These are phyloP conservation scores for Ceratobasidium sp. DNA, from an alignment of 1,284 basidiomycete species.

Conservation along the genomic window DNA sequence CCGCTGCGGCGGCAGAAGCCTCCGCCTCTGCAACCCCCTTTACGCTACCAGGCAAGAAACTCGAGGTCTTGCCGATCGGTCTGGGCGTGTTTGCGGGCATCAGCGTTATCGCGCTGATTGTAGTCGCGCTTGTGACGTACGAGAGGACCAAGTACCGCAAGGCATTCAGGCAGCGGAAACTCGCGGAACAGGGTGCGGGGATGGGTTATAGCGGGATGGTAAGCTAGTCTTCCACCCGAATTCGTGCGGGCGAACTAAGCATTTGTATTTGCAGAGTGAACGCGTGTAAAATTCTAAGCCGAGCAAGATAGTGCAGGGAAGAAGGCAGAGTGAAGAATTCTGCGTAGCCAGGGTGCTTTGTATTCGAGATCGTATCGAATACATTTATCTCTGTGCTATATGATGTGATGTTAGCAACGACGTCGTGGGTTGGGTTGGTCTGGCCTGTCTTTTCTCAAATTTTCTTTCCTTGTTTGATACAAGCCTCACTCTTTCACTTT, in stretches of 20 bases:
- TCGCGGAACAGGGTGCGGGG: conserved; percentile 66
- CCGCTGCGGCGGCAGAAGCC: conserved; percentile 47
- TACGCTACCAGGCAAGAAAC: conserved; percentile 69
- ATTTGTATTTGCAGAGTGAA: conserved; percentile 13
- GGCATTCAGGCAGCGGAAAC: conserved; percentile 76
- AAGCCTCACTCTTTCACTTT: conserved; percentile 18
- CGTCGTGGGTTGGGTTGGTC: neutral
- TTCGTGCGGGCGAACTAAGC: neutral
- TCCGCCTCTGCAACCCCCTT: conserved; percentile 58
- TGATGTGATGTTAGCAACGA: conserved; percentile 1
- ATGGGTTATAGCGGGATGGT: conserved; percentile 70
- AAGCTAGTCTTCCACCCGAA: conserved; percentile 42
- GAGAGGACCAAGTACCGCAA: conserved; percentile 82
- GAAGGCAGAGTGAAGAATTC: too few species aligned
- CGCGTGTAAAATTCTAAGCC: conserved; percentile 7
- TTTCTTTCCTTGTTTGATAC: conserved; percentile 36
- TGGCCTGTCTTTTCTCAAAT: neutral
- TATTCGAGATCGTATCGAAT: conserved; percentile 2
- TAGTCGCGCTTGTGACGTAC: conserved; percentile 80
- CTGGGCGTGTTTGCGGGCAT: conserved; percentile 81
- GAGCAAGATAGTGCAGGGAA: too few species aligned
- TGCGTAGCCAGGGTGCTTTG: neutral
- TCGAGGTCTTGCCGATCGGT: conserved; percentile 79
- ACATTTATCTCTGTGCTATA: neutral
- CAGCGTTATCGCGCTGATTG: conserved; percentile 75